Conservation (phyloP, 768 basidiomycete genomes). For the Galerina sulciceps region DNA sequence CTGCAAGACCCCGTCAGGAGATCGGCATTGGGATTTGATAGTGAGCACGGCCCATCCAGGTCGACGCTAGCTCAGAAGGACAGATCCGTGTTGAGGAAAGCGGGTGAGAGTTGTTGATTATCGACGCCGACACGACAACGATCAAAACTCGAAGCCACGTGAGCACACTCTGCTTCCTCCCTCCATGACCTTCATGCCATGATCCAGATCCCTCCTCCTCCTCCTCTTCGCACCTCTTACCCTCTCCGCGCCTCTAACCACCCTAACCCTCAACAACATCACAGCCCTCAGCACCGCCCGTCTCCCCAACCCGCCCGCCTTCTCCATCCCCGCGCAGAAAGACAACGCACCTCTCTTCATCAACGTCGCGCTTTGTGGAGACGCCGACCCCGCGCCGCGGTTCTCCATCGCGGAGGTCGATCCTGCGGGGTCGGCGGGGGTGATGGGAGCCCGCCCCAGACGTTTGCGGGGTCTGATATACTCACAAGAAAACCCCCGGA, state of each 20-base stretch:
- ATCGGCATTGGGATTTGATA: too few relatives aligned
- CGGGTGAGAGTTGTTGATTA: too few relatives aligned
- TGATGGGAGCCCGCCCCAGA: not conserved
- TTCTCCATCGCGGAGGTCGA: constrained; percentile 64
- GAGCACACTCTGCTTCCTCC: too few relatives aligned
- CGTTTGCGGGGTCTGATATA: not conserved
- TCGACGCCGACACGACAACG: too few relatives aligned
- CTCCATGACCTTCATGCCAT: not conserved
- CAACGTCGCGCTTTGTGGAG: constrained; percentile 54
- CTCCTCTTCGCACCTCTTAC: constrained; percentile 34
- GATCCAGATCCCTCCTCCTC: constrained; percentile 38
- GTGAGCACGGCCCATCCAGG: too few relatives aligned
- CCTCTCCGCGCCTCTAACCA: constrained; percentile 34
- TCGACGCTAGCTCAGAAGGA: too few relatives aligned
- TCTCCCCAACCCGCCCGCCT: constrained; percentile 38
- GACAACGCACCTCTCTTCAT: constrained; percentile 33
- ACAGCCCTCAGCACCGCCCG: constrained; percentile 32
- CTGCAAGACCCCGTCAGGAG: too few relatives aligned
- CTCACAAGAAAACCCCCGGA: too few relatives aligned
- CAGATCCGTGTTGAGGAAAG: too few relatives aligned
- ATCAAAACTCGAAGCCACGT: not conserved
- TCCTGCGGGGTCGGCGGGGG: constrained; percentile 28
- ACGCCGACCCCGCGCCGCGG: constrained; percentile 39
- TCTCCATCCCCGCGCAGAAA: constrained; percentile 43
- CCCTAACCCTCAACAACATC: constrained; percentile 41